Percentiles rank a stretch among this genome's conserved stretches.
Evolutionary conservation across 2,329 filamentous ascomycete genomes (phyloP).

Genomic region (Neocatenulostroma microsporum): DNA sequence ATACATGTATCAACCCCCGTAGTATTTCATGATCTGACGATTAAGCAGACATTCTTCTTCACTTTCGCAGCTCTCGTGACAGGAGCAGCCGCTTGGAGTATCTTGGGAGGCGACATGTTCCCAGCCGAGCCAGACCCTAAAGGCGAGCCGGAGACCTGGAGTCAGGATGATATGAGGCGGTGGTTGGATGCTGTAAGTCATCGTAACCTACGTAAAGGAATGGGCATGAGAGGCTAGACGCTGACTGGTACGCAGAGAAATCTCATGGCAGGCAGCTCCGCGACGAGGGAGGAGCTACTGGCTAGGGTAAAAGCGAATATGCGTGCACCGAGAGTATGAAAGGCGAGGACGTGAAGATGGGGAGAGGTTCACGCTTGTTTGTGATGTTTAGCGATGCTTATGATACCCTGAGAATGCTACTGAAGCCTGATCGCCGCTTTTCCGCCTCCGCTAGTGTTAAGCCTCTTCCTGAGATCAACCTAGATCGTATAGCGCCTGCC

Average conservation of each 20-base stretch:
- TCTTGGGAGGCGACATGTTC: conserved; percentile 82
- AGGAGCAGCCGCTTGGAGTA: conserved; percentile 71
- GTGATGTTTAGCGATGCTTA: not conserved
- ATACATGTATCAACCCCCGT: no score
- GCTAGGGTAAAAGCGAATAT: conserved; percentile 64
- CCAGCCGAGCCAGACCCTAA: conserved; percentile 67
- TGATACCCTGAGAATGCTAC: conserved; percentile 7
- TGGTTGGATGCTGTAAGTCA: conserved; percentile 72
- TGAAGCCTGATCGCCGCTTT: no score
- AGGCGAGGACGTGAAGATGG: no score
- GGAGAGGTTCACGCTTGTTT: no score
- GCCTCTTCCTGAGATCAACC: no score
- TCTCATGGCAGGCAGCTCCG: conserved; percentile 51
- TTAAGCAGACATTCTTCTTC: conserved; percentile 29
- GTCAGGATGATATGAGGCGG: conserved; percentile 65
- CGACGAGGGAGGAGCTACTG: conserved; percentile 56
- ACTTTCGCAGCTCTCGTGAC: conserved; percentile 77
- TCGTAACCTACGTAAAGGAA: not conserved
- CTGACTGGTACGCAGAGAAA: conserved; percentile 48
- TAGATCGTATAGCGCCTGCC: no score
- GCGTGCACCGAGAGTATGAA: conserved; percentile 35
- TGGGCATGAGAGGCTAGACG: not conserved
- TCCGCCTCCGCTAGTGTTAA: no score
- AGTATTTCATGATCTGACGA: conserved; percentile 23
- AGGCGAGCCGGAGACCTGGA: conserved; percentile 68